A percentile compares a stretch with the other conserved stretches of the same genome.
phyloP scores from a whole-genome alignment of 306 rosid species.

The Acmispon strigosus region DNA sequence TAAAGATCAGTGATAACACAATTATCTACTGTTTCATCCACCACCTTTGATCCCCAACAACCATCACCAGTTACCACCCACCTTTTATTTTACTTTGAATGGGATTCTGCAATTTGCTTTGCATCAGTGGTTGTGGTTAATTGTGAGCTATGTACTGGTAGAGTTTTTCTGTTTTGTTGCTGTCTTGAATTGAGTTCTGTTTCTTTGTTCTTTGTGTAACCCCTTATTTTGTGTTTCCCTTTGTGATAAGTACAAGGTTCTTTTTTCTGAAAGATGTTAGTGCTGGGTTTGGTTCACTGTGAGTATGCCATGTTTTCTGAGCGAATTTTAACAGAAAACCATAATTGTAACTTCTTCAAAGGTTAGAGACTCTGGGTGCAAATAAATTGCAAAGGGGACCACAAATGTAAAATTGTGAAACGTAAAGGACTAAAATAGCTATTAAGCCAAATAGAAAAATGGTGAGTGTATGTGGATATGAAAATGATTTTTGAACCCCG shows the following conservation, averaged over 20 bases:
- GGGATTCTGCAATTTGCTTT: constrained; percentile 25
- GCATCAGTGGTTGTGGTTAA: constrained; percentile 18
- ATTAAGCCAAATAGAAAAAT: no score
- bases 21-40: no score
- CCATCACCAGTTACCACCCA: no score
- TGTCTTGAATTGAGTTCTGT: not conserved
- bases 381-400: no score
- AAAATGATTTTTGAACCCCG: no score
- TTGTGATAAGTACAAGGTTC: not conserved
- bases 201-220: not conserved
- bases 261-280: constrained; percentile 7
- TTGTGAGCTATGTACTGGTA: not conserved
- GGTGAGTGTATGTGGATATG: not conserved
- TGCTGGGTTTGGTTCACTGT: not conserved
- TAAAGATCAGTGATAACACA: no score
- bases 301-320: not conserved
- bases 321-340: no score
- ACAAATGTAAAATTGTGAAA: no score
- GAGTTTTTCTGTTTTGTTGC: constrained; percentile 6
- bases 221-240: not conserved
- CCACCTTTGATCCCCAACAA: no score
- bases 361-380: no score
- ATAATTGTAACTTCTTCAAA: no score
- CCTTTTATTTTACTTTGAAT: not conserved
- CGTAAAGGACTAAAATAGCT: no score